phyloP scores from a whole-genome alignment of 257 asterid species.

The Fraxinus cuspidata region DNA sequence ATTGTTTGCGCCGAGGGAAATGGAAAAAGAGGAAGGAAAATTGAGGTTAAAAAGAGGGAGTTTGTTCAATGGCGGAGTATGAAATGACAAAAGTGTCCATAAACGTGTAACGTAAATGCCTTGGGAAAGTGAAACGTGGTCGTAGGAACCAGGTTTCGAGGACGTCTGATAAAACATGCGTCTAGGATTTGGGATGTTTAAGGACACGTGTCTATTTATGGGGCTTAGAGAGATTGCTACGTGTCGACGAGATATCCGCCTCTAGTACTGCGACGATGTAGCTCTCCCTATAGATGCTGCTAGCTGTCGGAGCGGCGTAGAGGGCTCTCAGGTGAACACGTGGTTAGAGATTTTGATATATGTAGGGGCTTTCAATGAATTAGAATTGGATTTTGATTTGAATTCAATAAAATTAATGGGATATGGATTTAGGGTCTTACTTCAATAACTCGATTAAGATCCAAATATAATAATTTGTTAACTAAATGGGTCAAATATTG shows the following conservation, averaged over 20 bases:
- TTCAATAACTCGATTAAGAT: no score
- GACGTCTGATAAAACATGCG: constrained; percentile 31
- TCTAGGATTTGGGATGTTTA: neutral
- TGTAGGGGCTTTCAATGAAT: no score
- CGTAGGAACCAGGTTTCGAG: constrained; percentile 34
- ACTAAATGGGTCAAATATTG: no score
- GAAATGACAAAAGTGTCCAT: constrained; percentile 44
- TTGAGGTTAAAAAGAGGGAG: neutral
- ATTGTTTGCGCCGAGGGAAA: constrained; percentile 16
- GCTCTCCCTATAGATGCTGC: neutral
- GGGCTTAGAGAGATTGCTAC: neutral
- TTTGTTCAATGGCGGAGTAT: neutral
- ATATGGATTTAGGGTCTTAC: no score
- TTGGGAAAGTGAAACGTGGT: constrained; percentile 24
- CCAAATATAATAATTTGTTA: no score
- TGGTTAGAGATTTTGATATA: neutral
- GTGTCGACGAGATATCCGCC: neutral
- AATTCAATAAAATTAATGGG: no score
- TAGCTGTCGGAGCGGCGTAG: neutral
- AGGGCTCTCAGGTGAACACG: neutral
- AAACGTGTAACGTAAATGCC: constrained; percentile 36
- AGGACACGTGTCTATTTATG: constrained; percentile 21
- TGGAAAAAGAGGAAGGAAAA: neutral
- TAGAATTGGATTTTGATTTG: no score
- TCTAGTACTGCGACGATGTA: neutral